Evolutionary conservation across 78 protist species (phyloP).

Genomic region (Speleostelium caveatum): DNA sequence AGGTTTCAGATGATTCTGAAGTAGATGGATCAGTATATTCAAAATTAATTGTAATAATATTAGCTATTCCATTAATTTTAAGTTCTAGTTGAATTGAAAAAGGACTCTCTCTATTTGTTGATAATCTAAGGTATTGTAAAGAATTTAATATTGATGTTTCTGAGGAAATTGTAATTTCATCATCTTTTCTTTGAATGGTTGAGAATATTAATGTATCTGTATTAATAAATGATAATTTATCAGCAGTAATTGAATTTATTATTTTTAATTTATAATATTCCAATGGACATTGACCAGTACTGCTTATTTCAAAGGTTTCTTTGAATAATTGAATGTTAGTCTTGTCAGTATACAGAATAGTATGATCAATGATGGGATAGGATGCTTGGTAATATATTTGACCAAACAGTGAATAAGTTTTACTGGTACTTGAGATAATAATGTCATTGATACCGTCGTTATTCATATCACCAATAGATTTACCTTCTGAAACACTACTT

Average conservation of each 20-base stretch:
- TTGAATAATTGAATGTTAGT: background rate
- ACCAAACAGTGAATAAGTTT: background rate
- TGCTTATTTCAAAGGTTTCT: background rate
- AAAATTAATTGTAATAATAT: too few relatives aligned
- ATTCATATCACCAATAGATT: background rate
- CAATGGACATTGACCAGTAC: background rate
- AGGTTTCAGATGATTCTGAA: background rate
- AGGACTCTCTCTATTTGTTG: too few relatives aligned
- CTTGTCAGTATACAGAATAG: background rate
- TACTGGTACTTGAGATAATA: background rate
- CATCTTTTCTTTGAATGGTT: background rate
- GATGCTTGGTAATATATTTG: background rate
- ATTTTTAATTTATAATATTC: background rate
- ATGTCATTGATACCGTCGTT: slow-evolving; percentile 7
- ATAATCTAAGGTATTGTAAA: background rate
- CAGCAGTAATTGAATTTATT: background rate
- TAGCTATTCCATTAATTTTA: too few relatives aligned
- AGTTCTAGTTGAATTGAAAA: too few relatives aligned
- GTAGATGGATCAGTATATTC: background rate
- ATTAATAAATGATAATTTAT: background rate
- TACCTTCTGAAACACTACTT: background rate
- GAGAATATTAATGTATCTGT: background rate
- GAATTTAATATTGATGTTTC: background rate
- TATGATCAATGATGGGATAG: background rate
- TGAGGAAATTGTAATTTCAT: background rate